Base-by-base conservation (phyloP, 805 yeast species). In the Suhomyces sp. region DNA sequence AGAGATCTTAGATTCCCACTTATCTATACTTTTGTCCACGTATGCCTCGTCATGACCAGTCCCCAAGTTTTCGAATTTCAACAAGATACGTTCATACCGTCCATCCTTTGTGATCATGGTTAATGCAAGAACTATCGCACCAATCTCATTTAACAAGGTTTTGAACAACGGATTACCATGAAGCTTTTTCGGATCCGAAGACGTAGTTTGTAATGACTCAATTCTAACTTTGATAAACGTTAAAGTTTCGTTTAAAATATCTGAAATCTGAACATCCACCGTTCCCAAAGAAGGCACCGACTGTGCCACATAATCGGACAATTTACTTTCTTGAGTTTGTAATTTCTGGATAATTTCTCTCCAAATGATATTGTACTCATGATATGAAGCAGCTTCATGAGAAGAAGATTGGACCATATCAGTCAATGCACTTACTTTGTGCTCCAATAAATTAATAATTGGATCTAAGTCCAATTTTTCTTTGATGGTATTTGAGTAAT, bases 391-490 rank as follows among this genome's bases (percentile, higher is more conserved):
- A 0, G 71, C 54, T 20, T 44, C 40, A 9, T 37, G 44, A 4
- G 69, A 58, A 2, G 62, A 39, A 8, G 46, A 38, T 2, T 48
- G 36, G 3, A 50, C 42, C 21, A 61, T 35, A 21, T 53, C 63
- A 6, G 43, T 42, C 15, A 60, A 46, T 0, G 64, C 68, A 14
- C 48, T 58, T 11, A 41, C 43, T 35, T 56, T 61, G 18, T 49
- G 56, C 9, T 53, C 48, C n/a, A 68, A 39, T 7, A 62, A 50
- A 5, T 48, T 42, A 3, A 56, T 25, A 2, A 68, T 53, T 2
- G 70, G 70, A n/a, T 47, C 58, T 8, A 63, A 34, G 39, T 65
- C 62, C 12, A 64, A 38, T 44, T 62, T 63, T 15, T 53, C 51
- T 0, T 44, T 43, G 6, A 68, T 53, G 2, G 68, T 60, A 43